Percentiles rank a stretch among this genome's conserved stretches.
Conservation (phyloP, 805 yeast genomes). For the Vanderwaltozyma tropicalis region DNA sequence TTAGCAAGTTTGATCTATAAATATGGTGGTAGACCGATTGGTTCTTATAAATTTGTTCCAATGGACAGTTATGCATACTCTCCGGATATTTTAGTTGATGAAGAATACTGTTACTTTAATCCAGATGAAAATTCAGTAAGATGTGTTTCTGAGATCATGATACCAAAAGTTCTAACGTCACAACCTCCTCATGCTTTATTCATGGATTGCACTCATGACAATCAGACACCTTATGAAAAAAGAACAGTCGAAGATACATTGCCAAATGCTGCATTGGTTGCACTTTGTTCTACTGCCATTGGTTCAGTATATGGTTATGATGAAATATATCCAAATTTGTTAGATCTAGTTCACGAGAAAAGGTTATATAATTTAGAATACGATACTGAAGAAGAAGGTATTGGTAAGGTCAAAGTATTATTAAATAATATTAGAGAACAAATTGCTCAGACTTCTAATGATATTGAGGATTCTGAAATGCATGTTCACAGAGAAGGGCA, state of each 20-base stretch:
- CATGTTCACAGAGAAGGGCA: slow-evolving; percentile 92
- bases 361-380: slow-evolving; percentile 37
- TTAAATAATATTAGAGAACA: slow-evolving; percentile 48
- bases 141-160: slow-evolving; percentile 49
- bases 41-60: slow-evolving; percentile 75
- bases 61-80: slow-evolving; percentile 66
- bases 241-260: slow-evolving; percentile 90
- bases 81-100: slow-evolving; percentile 35
- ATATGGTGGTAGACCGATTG: slow-evolving; percentile 94
- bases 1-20: slow-evolving; percentile 76
- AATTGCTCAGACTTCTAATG: slow-evolving; percentile 40
- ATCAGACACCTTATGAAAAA: slow-evolving; percentile 78
- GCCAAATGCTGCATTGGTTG: slow-evolving; percentile 89
- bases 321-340: slow-evolving; percentile 73
- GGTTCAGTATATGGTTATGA: slow-evolving; percentile 94
- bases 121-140: slow-evolving; percentile 11
- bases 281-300: slow-evolving; percentile 85
- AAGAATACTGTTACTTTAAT: slow-evolving; percentile 13
- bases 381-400: slow-evolving; percentile 45
- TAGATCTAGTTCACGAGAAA: slow-evolving; percentile 71
- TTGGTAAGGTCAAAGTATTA: slow-evolving; percentile 57
- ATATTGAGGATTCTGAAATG: slow-evolving; percentile 67
- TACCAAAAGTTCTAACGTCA: slow-evolving; percentile 55
- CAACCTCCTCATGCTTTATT: slow-evolving; percentile 86
- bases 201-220: slow-evolving; percentile 98